Base-by-base conservation (phyloP, 2,329 filamentous ascomycete genomes). In the Exutisphaerella laricina region DNA sequence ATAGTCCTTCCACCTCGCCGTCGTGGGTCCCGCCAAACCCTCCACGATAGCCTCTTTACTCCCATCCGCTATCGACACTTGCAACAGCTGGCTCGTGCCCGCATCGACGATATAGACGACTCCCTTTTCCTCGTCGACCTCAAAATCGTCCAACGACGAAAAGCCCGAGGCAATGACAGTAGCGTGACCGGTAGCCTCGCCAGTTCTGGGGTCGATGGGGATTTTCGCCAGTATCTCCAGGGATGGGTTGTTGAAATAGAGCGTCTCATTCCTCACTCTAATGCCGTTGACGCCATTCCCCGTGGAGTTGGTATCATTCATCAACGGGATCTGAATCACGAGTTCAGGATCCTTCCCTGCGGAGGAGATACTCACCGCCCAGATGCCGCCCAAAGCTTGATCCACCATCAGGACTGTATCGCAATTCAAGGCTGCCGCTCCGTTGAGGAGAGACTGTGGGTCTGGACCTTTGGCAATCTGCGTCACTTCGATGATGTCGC, bases 171-270 rank as follows among this genome's bases (percentile, higher is more conserved):
- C 33, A 23, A 36, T 36, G 33, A 36, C 13, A 12, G 17, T 36
- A 6, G 33, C 16, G 7, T 36, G 16, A 21, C 33, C 33, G 9
- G 16, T 14, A 6, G 9, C 14, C 17, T 36, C 33, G 20, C 33
- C 33, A 12, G 33, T 36, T 9, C n/a, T 23, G 3, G 33, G 33
- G 22, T 36, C 33, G 7, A 36, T 36, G 3, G 33, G 33, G 14
- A 36, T 36, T 9, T 21, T 17, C 4, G 33, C 33, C 8, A 36
- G 20, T 14, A 23, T 36, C 16, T 20, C 33, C 14, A 14, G 33
- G 18, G 16, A 21, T 21, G 33, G 33, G 33, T 36, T 36, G 33
- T 36, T 36, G 20, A 21, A 36, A n/a, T 36, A 36, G 8, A 36
- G 33, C 4, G 18, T 36, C 8, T 20, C 20, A 3, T 12, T 12